Evolutionary conservation across 2,329 filamentous ascomycete species (phyloP), one percentile per base, ranked within the genome.

Genomic region (Penicillium sp.): DNA sequence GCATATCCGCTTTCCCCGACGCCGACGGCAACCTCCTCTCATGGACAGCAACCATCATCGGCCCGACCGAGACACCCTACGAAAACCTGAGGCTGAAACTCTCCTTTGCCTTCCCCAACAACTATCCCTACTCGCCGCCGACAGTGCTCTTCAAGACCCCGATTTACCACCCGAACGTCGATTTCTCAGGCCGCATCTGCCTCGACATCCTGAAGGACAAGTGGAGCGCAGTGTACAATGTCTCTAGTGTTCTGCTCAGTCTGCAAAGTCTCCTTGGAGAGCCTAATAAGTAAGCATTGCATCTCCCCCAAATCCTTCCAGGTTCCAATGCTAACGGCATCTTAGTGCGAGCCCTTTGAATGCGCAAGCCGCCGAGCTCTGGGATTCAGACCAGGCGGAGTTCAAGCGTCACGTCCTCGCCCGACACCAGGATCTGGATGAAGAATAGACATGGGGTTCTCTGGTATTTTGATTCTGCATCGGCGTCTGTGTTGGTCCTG

Each of bases 171-270:
- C 93, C 93, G 46, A 99, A 99, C 64, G 89, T 99, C 62, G 93
- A 99, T 75, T 96, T 99, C 76, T 91, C 88, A 3, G 93, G 93
- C 34, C 83, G 93, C 49, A 99, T 99, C 72, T 99, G 93, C 71
- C 80, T 99, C 53, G 95, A 99, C 67, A 99, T 99, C 60, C 79
- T 99, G 58, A 97, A 96, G 80, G 93, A 97, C 72, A 96, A 96
- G 77, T 99, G 93, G 93, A 95, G 90, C 52, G 90, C 93, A 14
- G 91, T 95, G 36, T 95, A 96, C 80, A 97, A 97, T 67, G 90
- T 95, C 54, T 89, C 95, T 72, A 95, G 87, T 39, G 89, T 99
- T 39, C 77, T 99, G 47, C 72, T 99, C 64, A 97, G 92, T 62
- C 74, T 99, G 72, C 93, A 99, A 75, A 96, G 91, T 72, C 76